Conservation (phyloP, 148 eudicot species). For the Chenopodium album region DNA sequence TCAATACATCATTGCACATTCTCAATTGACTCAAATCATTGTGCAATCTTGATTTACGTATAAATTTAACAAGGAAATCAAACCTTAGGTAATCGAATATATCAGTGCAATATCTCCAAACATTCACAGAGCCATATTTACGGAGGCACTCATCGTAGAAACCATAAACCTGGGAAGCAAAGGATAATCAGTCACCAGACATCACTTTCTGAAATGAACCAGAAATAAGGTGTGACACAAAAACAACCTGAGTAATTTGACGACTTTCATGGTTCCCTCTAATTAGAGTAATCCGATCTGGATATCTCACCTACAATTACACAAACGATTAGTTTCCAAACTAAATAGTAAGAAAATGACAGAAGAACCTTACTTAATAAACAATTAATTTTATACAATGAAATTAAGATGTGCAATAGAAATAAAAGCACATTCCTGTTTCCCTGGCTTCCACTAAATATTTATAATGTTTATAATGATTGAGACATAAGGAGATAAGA, state of each 20-base stretch:
- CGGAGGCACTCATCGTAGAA: slow-evolving; percentile 94
- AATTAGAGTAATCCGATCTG: slow-evolving; percentile 87
- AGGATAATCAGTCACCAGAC: slow-evolving; percentile 22
- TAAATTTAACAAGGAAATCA: slow-evolving; percentile 13
- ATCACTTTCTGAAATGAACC: slow-evolving; percentile 6
- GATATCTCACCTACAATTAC: slow-evolving; percentile 73
- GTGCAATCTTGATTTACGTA: not conserved
- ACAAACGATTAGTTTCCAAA: slow-evolving; percentile 19
- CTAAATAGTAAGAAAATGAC: not conserved
- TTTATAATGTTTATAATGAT: not conserved
- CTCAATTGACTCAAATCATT: not conserved
- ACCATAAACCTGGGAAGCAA: slow-evolving; percentile 79
- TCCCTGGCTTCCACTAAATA: not conserved
- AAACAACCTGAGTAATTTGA: slow-evolving; percentile 71
- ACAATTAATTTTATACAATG: not conserved
- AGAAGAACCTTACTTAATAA: not conserved
- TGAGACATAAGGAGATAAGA: not conserved
- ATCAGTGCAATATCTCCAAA: slow-evolving; percentile 97
- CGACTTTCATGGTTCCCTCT: slow-evolving; percentile 98
- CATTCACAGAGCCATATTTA: slow-evolving; percentile 91
- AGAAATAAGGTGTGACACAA: slow-evolving; percentile 13
- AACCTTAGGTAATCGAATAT: slow-evolving; percentile 95
- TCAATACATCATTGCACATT: not conserved
- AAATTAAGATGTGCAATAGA: not conserved
- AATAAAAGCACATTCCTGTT: not conserved